Conservation (phyloP, 768 basidiomycete species). For the Serendipita sp. region DNA sequence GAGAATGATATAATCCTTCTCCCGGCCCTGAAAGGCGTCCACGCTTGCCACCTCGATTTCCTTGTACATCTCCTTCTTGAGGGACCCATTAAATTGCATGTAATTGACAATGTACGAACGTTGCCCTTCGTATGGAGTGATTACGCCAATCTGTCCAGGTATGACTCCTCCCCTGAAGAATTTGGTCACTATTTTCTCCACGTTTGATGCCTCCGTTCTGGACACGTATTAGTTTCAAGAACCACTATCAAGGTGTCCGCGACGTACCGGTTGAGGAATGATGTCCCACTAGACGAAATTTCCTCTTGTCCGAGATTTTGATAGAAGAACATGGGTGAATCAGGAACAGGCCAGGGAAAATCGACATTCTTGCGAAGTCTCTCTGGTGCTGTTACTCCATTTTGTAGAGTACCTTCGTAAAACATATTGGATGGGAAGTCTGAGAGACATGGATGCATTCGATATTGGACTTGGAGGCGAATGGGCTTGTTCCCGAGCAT, state of each 20-base stretch:
- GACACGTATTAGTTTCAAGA: conserved; percentile 4
- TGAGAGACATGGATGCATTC: conserved; percentile 98
- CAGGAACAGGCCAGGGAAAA: conserved; percentile 95
- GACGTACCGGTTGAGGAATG: conserved; percentile 78
- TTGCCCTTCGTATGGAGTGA: conserved; percentile 98
- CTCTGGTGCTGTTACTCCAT: conserved; percentile 97
- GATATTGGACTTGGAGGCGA: conserved; percentile 96
- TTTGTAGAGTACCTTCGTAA: conserved; percentile 96
- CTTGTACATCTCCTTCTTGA: conserved; percentile 99
- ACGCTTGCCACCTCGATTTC: conserved; percentile 98
- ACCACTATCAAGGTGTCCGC: conserved; percentile 7
- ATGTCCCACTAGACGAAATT: conserved; percentile 95
- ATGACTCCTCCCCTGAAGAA: conserved; percentile 99
- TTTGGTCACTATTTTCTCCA: conserved; percentile 99
- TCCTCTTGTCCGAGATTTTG: conserved; percentile 98
- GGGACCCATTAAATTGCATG: conserved; percentile 99
- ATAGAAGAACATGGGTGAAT: conserved; percentile 99
- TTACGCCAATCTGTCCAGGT: conserved; percentile 90
- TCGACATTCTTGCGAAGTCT: conserved; percentile 94
- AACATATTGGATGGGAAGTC: conserved; percentile 99
- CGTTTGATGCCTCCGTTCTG: conserved; percentile 96
- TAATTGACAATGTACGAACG: conserved; percentile 97
- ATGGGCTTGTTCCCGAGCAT: conserved; percentile 91
- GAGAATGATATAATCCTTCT: conserved; percentile 99
- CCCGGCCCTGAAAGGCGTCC: conserved; percentile 97